Conservation (phyloP, 805 yeast genomes). For the Sungouiella thailandica region DNA sequence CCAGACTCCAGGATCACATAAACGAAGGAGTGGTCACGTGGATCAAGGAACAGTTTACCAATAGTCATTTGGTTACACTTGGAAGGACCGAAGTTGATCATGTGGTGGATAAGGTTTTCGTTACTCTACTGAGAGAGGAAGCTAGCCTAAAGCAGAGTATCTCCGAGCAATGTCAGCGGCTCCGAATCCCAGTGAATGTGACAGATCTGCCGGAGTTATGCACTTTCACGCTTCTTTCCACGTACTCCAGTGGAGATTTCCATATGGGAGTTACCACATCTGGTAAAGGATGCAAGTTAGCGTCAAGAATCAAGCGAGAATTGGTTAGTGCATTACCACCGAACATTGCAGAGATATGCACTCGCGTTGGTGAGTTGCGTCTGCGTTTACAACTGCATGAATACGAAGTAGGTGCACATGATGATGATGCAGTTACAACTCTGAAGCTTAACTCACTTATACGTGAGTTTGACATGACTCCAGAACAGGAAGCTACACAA, state of each 20-base stretch:
- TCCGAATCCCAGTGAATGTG: conserved; percentile 79
- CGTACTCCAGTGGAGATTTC: conserved; percentile 65
- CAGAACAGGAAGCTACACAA: conserved; percentile 47
- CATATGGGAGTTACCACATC: conserved; percentile 81
- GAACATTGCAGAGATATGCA: conserved; percentile 65
- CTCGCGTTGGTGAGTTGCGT: conserved; percentile 65
- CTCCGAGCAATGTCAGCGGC: conserved; percentile 46
- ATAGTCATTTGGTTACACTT: conserved; percentile 42
- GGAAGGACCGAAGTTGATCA: conserved; percentile 62
- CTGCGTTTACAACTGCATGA: conserved; percentile 51
- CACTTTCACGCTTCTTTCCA: conserved; percentile 71
- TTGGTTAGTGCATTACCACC: conserved; percentile 59
- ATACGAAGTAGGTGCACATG: conserved; percentile 47
- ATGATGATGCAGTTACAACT: conserved; percentile 66
- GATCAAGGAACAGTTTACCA: conserved; percentile 21
- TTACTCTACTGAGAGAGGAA: conserved; percentile 37
- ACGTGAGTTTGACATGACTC: conserved; percentile 52
- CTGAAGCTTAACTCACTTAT: conserved; percentile 57
- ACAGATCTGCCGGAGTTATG: conserved; percentile 68
- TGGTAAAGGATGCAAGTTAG: conserved; percentile 86
- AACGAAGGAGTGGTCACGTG: conserved; percentile 22
- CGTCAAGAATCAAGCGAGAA: conserved; percentile 74
- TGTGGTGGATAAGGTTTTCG: conserved; percentile 75
- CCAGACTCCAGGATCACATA: conserved; percentile 19
- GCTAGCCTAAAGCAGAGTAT: conserved; percentile 35